phyloP scores from a whole-genome alignment of 805 yeast genomes.

The Millerago galiae region DNA sequence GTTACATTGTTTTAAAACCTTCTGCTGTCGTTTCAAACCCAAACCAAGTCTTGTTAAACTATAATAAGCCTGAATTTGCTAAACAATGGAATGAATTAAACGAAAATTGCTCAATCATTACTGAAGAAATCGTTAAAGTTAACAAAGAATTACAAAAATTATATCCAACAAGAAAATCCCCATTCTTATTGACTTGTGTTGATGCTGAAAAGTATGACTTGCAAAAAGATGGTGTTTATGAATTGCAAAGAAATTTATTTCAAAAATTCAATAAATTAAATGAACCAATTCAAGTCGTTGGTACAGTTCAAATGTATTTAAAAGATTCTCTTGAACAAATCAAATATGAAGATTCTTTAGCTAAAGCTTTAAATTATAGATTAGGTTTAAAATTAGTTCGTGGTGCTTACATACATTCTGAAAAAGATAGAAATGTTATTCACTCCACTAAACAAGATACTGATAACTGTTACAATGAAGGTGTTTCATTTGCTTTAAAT shows the following conservation, averaged over 20 bases:
- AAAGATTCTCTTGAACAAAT: conserved; percentile 62
- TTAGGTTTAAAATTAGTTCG: conserved; percentile 86
- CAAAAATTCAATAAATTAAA: conserved; percentile 58
- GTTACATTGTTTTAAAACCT: conserved; percentile 90
- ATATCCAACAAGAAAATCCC: conserved; percentile 62
- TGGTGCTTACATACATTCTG: conserved; percentile 94
- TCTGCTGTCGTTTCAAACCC: conserved; percentile 82
- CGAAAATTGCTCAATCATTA: conserved; percentile 56
- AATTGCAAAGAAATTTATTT: conserved; percentile 77
- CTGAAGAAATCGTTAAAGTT: conserved; percentile 47
- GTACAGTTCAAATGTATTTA: conserved; percentile 90
- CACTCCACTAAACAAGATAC: conserved; percentile 74
- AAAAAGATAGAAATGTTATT: conserved; percentile 66
- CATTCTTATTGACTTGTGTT: conserved; percentile 69
- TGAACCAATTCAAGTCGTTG: conserved; percentile 63
- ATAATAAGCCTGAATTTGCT: conserved; percentile 43
- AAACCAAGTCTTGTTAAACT: conserved; percentile 61
- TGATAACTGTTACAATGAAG: conserved; percentile 70
- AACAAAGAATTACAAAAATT: conserved; percentile 41
- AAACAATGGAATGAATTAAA: conserved; percentile 54
- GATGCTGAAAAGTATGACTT: conserved; percentile 90
- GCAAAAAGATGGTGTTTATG: conserved; percentile 81
- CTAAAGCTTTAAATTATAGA: conserved; percentile 54
- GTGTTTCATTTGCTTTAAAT: conserved; percentile 55
- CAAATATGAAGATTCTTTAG: conserved; percentile 56